Base-by-base conservation (phyloP, 1,284 basidiomycete genomes). In the Trichosporon sp. region DNA sequence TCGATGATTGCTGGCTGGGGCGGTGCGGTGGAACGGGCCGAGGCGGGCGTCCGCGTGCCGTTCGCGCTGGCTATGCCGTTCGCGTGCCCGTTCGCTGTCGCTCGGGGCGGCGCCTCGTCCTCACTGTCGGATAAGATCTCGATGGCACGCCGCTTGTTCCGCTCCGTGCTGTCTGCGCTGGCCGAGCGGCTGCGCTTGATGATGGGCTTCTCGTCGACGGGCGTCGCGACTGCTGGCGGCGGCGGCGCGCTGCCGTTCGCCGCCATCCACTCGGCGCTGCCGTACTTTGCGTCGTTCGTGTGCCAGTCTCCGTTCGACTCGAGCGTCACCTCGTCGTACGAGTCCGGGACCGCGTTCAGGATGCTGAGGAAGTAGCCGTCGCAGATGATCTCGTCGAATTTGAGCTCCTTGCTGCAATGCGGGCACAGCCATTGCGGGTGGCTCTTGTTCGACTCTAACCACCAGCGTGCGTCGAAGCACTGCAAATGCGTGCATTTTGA, bases 241-340 rank as follows among this genome's bases (percentile, higher is more conserved):
- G 8, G 37, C 25, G 11, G 34, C 11, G 25, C 27, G 23, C 29
- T 46, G 8, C 59, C 61, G 32, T 65, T 60, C 69, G 37, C 46
- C 0, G 60, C 19, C 83, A 81, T 85, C 92, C 92, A 94, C 23
- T 76, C 81, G 0, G 81, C 74, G 10, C 91, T 93, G 1, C 86
- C 92, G 72, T 87, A 89, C 76, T 89, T 91, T 80, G 90, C 86
- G 78, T 98, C 92, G 16, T 86, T 82, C 0, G 93, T 93, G 75
- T 95, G 93, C 96, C 96, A 99, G 73, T 93, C 88, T 0, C 93
- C 95, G 75, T 95, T 89, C 0, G 93, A 86, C 79, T 99, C 95
- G 10, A 99, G 88, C 40, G 95, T 85, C 11, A 99, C 94, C 69
- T 95, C 90, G 62, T 99, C 95, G 8, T 92, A 86, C 61, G 84